phyloP scores from a whole-genome alignment of 2,329 filamentous ascomycete species.

The Geosmithia flava region DNA sequence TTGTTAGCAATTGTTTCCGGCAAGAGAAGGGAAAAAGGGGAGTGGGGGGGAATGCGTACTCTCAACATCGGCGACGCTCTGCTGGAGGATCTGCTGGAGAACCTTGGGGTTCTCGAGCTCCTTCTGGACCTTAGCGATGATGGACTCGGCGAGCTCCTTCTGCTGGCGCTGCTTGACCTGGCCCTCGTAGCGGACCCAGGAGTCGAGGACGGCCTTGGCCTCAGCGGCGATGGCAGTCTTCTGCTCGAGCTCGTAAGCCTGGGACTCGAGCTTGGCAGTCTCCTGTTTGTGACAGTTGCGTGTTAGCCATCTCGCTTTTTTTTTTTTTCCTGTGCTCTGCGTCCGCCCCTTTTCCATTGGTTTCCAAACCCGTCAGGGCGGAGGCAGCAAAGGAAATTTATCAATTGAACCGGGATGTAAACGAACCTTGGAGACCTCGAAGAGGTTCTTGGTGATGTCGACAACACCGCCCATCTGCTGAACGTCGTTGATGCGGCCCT shows the following conservation, averaged over 20 bases:
- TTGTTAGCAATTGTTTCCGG: not conserved
- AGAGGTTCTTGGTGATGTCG: slow-evolving; percentile 92
- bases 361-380: not conserved
- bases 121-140: slow-evolving; percentile 98
- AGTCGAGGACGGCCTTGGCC: slow-evolving; percentile 92
- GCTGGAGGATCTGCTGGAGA: slow-evolving; percentile 94
- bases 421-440: slow-evolving; percentile 92
- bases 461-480: slow-evolving; percentile 90
- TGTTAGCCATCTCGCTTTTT: slow-evolving; percentile 5
- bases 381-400: too few species aligned
- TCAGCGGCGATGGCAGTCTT: slow-evolving; percentile 82
- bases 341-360: not conserved
- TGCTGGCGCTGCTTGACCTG: slow-evolving; percentile 99
- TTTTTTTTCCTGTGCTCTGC: not conserved
- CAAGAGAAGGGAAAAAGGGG: not conserved
- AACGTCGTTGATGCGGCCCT: slow-evolving; percentile 87
- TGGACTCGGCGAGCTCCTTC: slow-evolving; percentile 79
- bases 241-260: slow-evolving; percentile 97
- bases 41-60: slow-evolving; percentile 39
- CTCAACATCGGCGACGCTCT: slow-evolving; percentile 93
- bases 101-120: slow-evolving; percentile 97
- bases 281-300: slow-evolving; percentile 44
- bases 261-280: slow-evolving; percentile 88
- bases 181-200: slow-evolving; percentile 96
- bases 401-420: not conserved